Evolutionary conservation across 768 basidiomycete genomes (phyloP).

Genomic region (Suillus weaverae): DNA sequence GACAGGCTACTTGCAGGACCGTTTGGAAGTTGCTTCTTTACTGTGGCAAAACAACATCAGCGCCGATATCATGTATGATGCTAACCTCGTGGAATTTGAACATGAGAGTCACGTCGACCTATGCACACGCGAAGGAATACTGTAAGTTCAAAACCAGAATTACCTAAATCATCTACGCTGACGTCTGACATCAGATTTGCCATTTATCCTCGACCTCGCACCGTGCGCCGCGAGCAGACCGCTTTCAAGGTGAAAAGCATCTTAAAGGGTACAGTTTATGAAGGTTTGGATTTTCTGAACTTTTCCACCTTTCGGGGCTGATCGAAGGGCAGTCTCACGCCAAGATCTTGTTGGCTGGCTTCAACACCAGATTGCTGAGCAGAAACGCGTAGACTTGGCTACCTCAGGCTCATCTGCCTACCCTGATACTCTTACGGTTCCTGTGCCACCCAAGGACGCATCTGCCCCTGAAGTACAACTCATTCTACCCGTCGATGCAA

Average conservation of each 20-base stretch:
- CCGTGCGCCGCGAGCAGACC: conserved; percentile 55
- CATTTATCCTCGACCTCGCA: conserved; percentile 55
- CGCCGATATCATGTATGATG: conserved; percentile 86
- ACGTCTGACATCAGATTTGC: conserved; percentile 52
- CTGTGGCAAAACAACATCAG: conserved; percentile 84
- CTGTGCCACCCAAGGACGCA: conserved; percentile 36
- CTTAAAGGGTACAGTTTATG: conserved; percentile 73
- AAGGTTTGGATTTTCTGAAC: conserved; percentile 46
- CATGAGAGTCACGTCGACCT: conserved; percentile 65
- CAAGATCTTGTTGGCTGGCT: conserved; percentile 76
- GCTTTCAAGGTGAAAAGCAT: conserved; percentile 85
- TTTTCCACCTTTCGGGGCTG: conserved; percentile 2
- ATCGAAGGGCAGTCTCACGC: conserved; percentile 46
- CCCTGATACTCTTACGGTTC: conserved; percentile 37
- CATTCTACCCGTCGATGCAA: conserved; percentile 64
- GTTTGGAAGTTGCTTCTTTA: conserved; percentile 73
- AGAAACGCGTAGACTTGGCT: conserved; percentile 68
- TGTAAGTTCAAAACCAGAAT: conserved; percentile 48
- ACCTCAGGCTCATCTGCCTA: conserved; percentile 57
- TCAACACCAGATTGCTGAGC: conserved; percentile 75
- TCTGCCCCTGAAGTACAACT: conserved; percentile 56
- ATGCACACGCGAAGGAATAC: conserved; percentile 79
- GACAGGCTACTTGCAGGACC: conserved; percentile 70
- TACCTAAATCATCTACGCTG: conserved; percentile 23
- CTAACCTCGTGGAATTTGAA: conserved; percentile 59